Percentiles rank a stretch among this genome's conserved stretches.
phyloP scores from a whole-genome alignment of 225 moss, liverwort and hornwort genomes.

The Pseudoscleropodium purum region DNA sequence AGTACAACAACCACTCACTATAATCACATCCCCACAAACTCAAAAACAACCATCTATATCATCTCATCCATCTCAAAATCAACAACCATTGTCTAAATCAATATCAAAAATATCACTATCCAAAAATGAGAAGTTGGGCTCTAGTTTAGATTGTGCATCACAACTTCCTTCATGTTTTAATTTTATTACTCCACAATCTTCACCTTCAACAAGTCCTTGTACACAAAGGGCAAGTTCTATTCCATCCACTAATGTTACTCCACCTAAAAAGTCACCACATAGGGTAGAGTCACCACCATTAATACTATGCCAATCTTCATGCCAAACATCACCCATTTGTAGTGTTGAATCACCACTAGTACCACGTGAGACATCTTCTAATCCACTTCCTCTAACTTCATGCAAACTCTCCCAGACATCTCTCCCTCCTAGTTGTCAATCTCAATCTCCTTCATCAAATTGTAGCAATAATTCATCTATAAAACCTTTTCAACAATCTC shows the following conservation, averaged over 20 bases:
- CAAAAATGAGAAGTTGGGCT: not conserved
- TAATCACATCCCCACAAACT: not conserved
- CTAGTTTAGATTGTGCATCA: not conserved
- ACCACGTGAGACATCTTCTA: not conserved
- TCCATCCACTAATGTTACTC: not conserved
- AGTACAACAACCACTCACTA: not conserved
- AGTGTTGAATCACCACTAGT: not conserved
- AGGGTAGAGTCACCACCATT: not conserved
- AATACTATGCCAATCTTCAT: not conserved
- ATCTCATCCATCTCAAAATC: not conserved
- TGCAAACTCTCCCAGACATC: not conserved
- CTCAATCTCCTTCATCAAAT: not conserved
- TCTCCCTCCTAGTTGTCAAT: not conserved
- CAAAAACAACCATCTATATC: not conserved
- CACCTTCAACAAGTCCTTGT: not conserved
- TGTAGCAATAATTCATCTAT: not conserved
- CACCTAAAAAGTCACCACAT: not conserved
- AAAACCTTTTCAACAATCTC: not conserved
- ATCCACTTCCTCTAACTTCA: not conserved
- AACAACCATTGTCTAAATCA: not conserved
- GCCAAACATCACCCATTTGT: not conserved
- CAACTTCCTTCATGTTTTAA: not conserved
- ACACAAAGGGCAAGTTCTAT: not conserved
- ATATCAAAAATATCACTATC: not conserved
- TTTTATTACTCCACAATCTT: not conserved